Evolutionary conservation across 2,329 filamentous ascomycete genomes (phyloP).

Genomic region (Akanthomyces lecanii): DNA sequence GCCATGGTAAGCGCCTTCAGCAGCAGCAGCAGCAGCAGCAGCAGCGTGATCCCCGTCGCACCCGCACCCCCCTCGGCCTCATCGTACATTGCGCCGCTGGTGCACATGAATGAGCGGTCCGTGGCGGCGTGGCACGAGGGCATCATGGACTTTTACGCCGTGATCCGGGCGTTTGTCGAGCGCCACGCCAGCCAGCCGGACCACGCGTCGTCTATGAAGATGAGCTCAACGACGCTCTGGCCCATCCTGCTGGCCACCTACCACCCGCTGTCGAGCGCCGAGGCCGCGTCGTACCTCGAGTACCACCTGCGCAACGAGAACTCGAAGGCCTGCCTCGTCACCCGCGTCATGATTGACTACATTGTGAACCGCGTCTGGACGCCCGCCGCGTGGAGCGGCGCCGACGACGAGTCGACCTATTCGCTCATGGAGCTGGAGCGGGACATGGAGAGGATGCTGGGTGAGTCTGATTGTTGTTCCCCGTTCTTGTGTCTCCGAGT

Average conservation of each 20-base stretch:
- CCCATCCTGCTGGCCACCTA: constrained; percentile 35
- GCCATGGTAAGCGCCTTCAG: constrained; percentile 21
- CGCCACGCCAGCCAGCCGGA: constrained; percentile 31
- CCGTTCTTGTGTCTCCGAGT: neutral
- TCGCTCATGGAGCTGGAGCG: constrained; percentile 34
- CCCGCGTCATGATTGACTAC: constrained; percentile 39
- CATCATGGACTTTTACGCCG: constrained; percentile 34
- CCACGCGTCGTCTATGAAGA: constrained; percentile 25
- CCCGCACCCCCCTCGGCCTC: neutral
- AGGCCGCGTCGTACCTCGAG: constrained; percentile 39
- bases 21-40: neutral
- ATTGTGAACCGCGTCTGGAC: constrained; percentile 40
- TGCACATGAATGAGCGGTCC: constrained; percentile 33
- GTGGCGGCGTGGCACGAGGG: constrained; percentile 33
- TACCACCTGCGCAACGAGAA: constrained; percentile 37
- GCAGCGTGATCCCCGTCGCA: neutral
- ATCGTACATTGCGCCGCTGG: constrained; percentile 26
- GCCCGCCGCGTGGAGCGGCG: constrained; percentile 36
- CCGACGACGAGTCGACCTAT: constrained; percentile 32
- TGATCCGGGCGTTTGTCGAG: constrained; percentile 35
- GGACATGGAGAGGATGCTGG: constrained; percentile 33
- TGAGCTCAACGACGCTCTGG: constrained; percentile 32
- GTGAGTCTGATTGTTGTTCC: constrained; percentile 23
- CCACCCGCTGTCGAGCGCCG: constrained; percentile 33
- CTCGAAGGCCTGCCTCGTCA: constrained; percentile 40